Evolutionary conservation across 805 yeast genomes (phyloP).

Genomic region (Pichia paraexigua): DNA sequence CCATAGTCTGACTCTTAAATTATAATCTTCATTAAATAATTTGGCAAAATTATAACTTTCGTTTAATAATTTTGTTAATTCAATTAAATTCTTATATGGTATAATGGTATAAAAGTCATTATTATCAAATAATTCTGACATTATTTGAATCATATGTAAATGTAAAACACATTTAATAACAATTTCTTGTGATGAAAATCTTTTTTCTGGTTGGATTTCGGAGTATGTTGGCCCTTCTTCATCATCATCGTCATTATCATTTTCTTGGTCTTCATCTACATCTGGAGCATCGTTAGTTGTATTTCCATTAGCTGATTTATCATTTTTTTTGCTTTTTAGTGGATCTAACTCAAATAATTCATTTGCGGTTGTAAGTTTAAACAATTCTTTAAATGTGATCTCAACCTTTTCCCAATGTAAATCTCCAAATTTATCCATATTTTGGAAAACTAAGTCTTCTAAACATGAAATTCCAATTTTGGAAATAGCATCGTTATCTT

Average conservation of each 20-base stretch:
- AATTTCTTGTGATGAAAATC: conserved; percentile 46
- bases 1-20: conserved; percentile 80
- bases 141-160: conserved; percentile 76
- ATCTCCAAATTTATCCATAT: conserved; percentile 52
- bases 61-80: conserved; percentile 52
- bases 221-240: conserved; percentile 5
- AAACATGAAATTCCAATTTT: conserved; percentile 89
- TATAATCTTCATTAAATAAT: conserved; percentile 81
- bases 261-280: conserved; percentile 9
- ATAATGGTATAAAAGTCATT: conserved; percentile 60
- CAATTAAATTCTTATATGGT: conserved; percentile 57
- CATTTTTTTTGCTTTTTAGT: conserved; percentile 21
- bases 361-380: conserved; percentile 75
- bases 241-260: conserved; percentile 13
- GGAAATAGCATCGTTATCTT: conserved; percentile 94
- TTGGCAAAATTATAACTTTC: conserved; percentile 76
- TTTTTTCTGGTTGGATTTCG: conserved; percentile 23
- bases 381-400: conserved; percentile 56
- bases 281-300: conserved; percentile 8
- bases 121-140: conserved; percentile 69
- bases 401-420: conserved; percentile 72
- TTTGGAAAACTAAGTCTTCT: conserved; percentile 69
- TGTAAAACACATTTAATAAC: conserved; percentile 92
- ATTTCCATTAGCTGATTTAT: neutral
- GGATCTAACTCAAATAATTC: conserved; percentile 70